Evolutionary conservation across 345 rosid genomes (phyloP), one percentile per base, ranked within the genome.

Genomic region (Excoecaria agallocha): DNA sequence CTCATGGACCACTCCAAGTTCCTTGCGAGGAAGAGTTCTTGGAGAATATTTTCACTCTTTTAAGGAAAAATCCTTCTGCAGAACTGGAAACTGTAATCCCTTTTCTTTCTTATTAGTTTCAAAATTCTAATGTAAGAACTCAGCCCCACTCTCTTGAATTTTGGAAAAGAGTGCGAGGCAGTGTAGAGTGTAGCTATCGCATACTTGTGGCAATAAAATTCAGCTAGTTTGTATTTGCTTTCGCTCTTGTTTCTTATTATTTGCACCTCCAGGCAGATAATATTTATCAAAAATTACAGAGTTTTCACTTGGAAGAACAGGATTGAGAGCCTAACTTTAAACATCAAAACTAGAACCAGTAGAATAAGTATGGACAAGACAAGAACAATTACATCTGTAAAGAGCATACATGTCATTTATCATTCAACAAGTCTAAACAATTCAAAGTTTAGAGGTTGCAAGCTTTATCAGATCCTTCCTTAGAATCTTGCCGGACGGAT

Each of bases 401-500:
- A 30, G 30, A 30, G 30, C 30, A 30, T 30, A 30, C 30, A 30
- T 30, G 30, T 30, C 30, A 30, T 30, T 30, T 30, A 30, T 43
- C 10, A 43, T 43, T 43, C 10, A 8, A 6, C 45, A 50, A 39
- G 61, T n/a, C 38, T 17, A 43, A 48, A 66, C 25, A 54, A 52
- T 6, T 88, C 80, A 93, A 5, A 94, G 86, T 78, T 88, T 94
- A 67, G 97, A 92, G 70, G 87, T 84, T 12, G 97, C 96, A 2
- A 88, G 82, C 86, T 85, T 87, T 57, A 92, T 90, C 55, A 94
- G 86, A 78, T 94, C 97, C 77, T 88, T 94, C 74, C 98, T 84
- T 12, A 92, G 93, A 62, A 86, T 89, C 81, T 94, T 94, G 64
- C 97, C 98, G 0, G 97, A 90, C 12, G 89, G 86, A 76, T 86